Evolutionary conservation across 2,329 filamentous ascomycete species (phyloP), one percentile per base, ranked within the genome.

Genomic region (Colletotrichum liaoningense): DNA sequence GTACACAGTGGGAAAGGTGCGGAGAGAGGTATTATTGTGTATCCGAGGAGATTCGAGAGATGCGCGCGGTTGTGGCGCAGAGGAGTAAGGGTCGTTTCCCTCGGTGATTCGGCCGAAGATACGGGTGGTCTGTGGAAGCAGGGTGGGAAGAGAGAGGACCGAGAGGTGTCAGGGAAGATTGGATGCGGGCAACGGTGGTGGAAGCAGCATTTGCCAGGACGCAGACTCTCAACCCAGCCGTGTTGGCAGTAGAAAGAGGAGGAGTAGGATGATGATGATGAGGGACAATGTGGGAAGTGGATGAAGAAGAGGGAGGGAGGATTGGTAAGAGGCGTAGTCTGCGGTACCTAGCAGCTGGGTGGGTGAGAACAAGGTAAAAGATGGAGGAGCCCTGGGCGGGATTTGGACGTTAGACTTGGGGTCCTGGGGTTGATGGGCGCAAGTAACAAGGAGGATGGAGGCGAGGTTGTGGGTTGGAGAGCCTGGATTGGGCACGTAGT

Each of bases 371-470:
- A 57, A 56, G 52, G 26, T 49, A 54, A 35, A 33, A 46, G 28
- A 66, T 54, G 62, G 54, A 19, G 63, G 54, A 19, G 66, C 22
- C 42, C 42, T 49, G 57, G 33, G 49, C 69, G 49, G 57, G 65
- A 69, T 73, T 57, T 46, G 60, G 64, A 63, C 46, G 67, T 54
- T 56, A 46, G 68, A 73, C 46, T 74, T 76, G 69, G 75, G 74
- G 74, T 72, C 74, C 73, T 75, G 77, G 77, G 77, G 78, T 79
- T 82, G 77, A 69, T 72, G 77, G 74, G 76, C 75, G 67, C 46
- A 63, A 54, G 60, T 55, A 60, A 66, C 59, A 57, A 73, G 70
- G 59, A 71, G 35, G 60, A 49, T 30, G 49, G 62, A 72, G 55
- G 71, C 71, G 67, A 70, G 60, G 46, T 71, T 73, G 71, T 71